These are phyloP conservation scores for Crotalaria pallida DNA, from an alignment of 306 rosid species.

Conservation along the genomic window DNA sequence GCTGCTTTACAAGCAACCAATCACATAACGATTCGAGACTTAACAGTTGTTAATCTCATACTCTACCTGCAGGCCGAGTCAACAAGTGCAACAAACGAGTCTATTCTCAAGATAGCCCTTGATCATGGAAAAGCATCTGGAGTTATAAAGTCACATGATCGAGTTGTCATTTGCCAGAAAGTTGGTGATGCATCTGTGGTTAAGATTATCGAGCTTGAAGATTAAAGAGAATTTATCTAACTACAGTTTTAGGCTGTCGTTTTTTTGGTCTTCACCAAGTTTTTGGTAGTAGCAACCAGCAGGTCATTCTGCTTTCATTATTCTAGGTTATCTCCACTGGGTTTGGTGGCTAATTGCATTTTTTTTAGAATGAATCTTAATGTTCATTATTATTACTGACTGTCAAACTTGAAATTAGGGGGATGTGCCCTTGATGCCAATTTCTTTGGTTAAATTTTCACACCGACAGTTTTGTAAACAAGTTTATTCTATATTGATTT, in stretches of 20 bases:
- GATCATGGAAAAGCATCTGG: constrained; percentile 87
- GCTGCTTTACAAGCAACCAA: background rate
- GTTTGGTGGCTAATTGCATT: constrained; percentile 30
- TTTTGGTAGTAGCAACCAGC: constrained; percentile 29
- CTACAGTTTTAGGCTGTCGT: background rate
- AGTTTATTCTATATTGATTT: background rate
- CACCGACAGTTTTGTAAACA: background rate
- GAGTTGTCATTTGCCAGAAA: constrained; percentile 95
- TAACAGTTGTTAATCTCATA: background rate
- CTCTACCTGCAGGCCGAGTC: constrained; percentile 75
- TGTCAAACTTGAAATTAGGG: constrained; percentile 5
- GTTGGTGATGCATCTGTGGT: constrained; percentile 93
- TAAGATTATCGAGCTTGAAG: constrained; percentile 97
- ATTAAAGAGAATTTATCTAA: constrained; percentile 29
- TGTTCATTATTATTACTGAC: constrained; percentile 10
- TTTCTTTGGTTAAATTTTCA: background rate
- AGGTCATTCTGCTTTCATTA: constrained; percentile 23
- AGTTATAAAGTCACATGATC: constrained; percentile 85
- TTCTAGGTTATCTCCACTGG: constrained; percentile 31
- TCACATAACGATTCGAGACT: background rate
- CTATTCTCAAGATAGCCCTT: constrained; percentile 90
- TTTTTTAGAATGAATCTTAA: constrained; percentile 16
- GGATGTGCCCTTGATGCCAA: constrained; percentile 20
- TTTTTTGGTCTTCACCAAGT: constrained; percentile 4
- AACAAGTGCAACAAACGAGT: constrained; percentile 73